Evolutionary conservation across 305 asterid genomes (phyloP).

Genomic region (Rubia balearica): DNA sequence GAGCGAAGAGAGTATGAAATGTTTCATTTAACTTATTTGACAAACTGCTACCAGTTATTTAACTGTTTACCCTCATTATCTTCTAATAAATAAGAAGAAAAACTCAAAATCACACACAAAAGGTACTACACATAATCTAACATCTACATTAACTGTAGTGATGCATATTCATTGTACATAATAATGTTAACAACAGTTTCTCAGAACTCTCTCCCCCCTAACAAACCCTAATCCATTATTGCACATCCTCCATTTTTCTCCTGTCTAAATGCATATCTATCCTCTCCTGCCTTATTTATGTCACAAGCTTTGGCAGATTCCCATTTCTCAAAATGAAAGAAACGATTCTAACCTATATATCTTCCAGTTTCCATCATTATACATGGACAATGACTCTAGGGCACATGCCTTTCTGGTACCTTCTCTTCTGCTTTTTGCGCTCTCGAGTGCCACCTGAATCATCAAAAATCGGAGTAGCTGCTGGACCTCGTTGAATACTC

Average conservation of each 20-base stretch:
- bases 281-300: constrained; percentile 39
- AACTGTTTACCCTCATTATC: too few relatives aligned
- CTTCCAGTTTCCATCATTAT: background rate
- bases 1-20: too few relatives aligned
- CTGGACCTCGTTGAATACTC: constrained; percentile 86
- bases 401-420: constrained; percentile 10
- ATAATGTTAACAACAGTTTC: constrained; percentile 6
- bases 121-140: background rate
- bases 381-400: constrained; percentile 12
- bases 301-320: constrained; percentile 22
- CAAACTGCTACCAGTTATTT: too few relatives aligned
- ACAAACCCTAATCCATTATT: constrained; percentile 20
- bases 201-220: constrained; percentile 23
- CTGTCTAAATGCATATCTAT: constrained; percentile 13
- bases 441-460: constrained; percentile 19
- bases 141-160: constrained; percentile 12
- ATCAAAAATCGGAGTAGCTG: constrained; percentile 51
- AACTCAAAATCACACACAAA: background rate
- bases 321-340: background rate
- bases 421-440: constrained; percentile 11
- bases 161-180: constrained; percentile 23
- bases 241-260: constrained; percentile 21
- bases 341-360: constrained; percentile 3
- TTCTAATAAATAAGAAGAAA: background rate
- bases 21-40: too few relatives aligned